Evolutionary conservation across 1,284 basidiomycete genomes (phyloP), one percentile per base, ranked within the genome.

Genomic region (Naganishia liquefaciens): DNA sequence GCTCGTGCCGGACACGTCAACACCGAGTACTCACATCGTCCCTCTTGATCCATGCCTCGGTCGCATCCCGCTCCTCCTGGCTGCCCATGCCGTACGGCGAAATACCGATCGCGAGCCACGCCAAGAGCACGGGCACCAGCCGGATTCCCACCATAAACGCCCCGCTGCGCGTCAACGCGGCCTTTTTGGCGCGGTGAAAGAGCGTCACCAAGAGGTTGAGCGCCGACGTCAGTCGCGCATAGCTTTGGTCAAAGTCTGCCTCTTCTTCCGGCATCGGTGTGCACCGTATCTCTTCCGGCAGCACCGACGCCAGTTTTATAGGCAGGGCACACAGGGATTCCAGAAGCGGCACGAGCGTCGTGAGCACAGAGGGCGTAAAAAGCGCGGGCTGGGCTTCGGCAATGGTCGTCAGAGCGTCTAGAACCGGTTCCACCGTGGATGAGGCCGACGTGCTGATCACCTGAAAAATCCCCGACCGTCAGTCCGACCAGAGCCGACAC

Each of bases 21-120:
- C 17, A 44, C 42, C 42, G 23, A 3, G 3, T 5, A 60, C 55
- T 60, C 40, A 65, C 44, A 27, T 65, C 63, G 25, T 58, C 55
- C 63, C 57, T 28, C n/a, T 65, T 55, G 28, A 65, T 15, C 63
- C 63, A 65, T 21, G 44, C 47, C 39, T 65, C 5, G 4, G 60
- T 25, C 47, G n/a, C 23, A 15, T 28, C 37, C 28, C 21, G 42
- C 47, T 65, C 63, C 10, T 30, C 51, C 55, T 60, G 30, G 13
- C 46, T 50, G 5, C 55, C 63, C 2, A 51, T n/a, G 10, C n/a
- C 23, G 11, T 52, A 43, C 30, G 54, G 47, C 11, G 30, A 60
- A 7, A 65, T 49, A 5, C 63, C 63, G 3, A 65, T 30, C 0
- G 40, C 39, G 30, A 65, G 19, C 55, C 63, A 51, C 7, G 13